Evolutionary conservation across 352 stramenopile genomes (phyloP), one percentile per base, ranked within the genome.

Genomic region (Phytophthora melonis): DNA sequence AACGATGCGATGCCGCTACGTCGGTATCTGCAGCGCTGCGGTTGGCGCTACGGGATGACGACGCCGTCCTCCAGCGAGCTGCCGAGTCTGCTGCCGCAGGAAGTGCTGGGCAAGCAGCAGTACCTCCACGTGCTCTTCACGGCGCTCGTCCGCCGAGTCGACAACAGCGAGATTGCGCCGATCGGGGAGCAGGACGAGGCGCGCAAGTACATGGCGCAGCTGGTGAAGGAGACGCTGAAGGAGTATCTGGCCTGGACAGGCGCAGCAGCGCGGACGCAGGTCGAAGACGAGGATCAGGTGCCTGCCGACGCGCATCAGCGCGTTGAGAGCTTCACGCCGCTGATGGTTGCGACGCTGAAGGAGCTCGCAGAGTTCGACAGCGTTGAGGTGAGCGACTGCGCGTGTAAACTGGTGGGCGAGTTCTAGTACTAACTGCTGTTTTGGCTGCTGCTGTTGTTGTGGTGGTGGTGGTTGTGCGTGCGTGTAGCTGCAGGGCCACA

Each of bases 51-150:
- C 69, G 86, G 64, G 19, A 83, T 70, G 72, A 82, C 60, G 41
- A 71, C 66, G 55, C 58, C 74, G 43, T 78, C 65, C 0, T 79
- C 63, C 23, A 78, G 23, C 64, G 83, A 92, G 25, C 64, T 93
- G 23, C 87, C 88, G 0, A 93, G 87, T 62, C 66, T 95, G 57
- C 45, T 95, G 41, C 78, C 80, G 5, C 89, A 95, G 32, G 89
- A 95, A 80, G 83, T 95, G 10, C 52, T 90, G 25, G 89, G 89
- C 45, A 95, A 94, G 70, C 79, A 87, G 9, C 84, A 91, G 69
- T 95, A 92, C 61, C 59, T 93, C 1, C 88, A 91, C 23, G 86
- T 94, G 27, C 64, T 94, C 9, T 88, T 92, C 41, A 59, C 74
- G 1, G 52, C 52, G 30, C 54, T 80, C 2, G 63, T 58, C 9